Percentiles rank a stretch among this genome's conserved stretches.
phyloP scores from a whole-genome alignment of 2,329 filamentous ascomycete genomes.

The Ophioceras dolichostomum region DNA sequence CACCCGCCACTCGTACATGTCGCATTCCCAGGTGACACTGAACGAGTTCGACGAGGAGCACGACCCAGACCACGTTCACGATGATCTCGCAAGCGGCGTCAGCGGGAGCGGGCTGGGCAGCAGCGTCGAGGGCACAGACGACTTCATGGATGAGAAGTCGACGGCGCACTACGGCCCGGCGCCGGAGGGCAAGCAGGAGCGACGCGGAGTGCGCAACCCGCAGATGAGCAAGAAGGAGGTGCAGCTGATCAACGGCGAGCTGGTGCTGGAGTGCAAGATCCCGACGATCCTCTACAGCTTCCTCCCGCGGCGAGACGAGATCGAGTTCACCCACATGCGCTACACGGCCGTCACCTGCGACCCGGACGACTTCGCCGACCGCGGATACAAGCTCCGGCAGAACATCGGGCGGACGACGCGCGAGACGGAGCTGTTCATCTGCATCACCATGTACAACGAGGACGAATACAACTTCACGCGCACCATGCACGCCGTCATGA shows the following conservation, averaged over 20 bases:
- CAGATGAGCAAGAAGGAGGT: slow-evolving; percentile 93
- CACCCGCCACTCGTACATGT: slow-evolving; percentile 45
- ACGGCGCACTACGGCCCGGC: slow-evolving; percentile 78
- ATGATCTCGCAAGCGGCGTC: slow-evolving; percentile 11
- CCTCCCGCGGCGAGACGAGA: slow-evolving; percentile 78
- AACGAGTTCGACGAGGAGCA: too few species aligned
- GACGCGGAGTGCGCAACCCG: slow-evolving; percentile 73
- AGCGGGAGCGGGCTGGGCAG: slow-evolving; percentile 7
- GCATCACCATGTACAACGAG: slow-evolving; percentile 98
- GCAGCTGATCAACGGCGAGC: slow-evolving; percentile 89
- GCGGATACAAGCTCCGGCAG: slow-evolving; percentile 87
- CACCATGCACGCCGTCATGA: slow-evolving; percentile 98
- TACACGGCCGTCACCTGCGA: slow-evolving; percentile 98
- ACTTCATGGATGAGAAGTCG: slow-evolving; percentile 34
- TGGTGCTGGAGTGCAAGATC: slow-evolving; percentile 97
- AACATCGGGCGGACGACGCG: slow-evolving; percentile 72
- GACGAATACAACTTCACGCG: slow-evolving; percentile 93
- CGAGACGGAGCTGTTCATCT: slow-evolving; percentile 93
- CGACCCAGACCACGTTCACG: slow-evolving; percentile 16
- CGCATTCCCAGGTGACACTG: slow-evolving; percentile 39
- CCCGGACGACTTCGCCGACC: slow-evolving; percentile 80
- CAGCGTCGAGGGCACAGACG: neutral
- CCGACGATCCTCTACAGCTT: slow-evolving; percentile 98
- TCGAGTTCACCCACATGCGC: slow-evolving; percentile 97
- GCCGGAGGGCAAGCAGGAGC: slow-evolving; percentile 73